Percentiles rank a stretch among this genome's conserved stretches.
Conservation (phyloP, 2,329 filamentous ascomycete species). For the Teratosphaeria pseudoeucalypti region DNA sequence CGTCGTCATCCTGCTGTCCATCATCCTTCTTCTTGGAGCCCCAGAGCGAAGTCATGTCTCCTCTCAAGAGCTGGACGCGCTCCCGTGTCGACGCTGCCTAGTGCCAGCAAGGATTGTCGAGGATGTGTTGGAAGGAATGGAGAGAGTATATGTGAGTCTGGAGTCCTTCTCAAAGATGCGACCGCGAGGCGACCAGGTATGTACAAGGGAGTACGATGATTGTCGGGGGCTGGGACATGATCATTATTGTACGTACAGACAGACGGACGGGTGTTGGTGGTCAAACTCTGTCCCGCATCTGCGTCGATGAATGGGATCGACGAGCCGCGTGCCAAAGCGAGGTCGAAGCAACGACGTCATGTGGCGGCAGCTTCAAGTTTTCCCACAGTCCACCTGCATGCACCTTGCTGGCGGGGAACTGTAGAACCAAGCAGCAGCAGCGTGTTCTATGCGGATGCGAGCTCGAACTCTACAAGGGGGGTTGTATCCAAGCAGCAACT, state of each 20-base stretch:
- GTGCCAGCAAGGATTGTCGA: neutral
- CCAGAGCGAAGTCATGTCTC: constrained; percentile 34
- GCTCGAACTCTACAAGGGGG: neutral
- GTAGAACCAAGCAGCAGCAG: neutral
- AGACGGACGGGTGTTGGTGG: neutral
- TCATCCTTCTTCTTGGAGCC: constrained; percentile 40
- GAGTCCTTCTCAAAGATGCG: neutral
- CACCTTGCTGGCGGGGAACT: neutral
- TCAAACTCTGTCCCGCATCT: neutral
- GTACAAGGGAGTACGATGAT: neutral
- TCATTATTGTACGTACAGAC: too few relatives aligned
- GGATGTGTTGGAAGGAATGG: neutral
- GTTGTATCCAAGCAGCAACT: neutral
- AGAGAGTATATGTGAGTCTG: neutral
- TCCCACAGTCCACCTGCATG: neutral
- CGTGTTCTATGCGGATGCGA: neutral
- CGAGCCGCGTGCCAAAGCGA: neutral
- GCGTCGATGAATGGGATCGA: neutral
- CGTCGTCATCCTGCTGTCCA: constrained; percentile 21
- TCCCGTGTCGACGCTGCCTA: neutral
- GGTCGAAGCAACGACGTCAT: neutral
- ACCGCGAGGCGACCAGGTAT: neutral
- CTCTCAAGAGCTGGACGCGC: neutral
- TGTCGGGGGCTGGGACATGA: neutral
- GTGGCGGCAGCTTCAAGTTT: neutral